These are phyloP conservation scores for Cryptosporidium tyzzeri DNA, from an alignment of 169 alveolate genomes.

Conservation along the genomic window DNA sequence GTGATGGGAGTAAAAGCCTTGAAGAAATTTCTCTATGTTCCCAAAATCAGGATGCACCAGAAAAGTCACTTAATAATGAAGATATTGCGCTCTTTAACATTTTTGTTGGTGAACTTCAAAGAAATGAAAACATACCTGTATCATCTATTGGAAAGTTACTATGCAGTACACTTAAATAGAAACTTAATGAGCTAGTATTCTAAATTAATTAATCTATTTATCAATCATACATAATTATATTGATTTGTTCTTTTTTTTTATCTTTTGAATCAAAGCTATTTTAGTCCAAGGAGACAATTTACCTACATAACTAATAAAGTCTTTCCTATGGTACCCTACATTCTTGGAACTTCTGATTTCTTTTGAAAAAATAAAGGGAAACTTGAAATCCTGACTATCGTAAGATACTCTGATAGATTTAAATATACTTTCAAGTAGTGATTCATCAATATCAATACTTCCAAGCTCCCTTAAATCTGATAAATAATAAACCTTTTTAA, in stretches of 20 bases:
- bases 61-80: slow-evolving; percentile 16
- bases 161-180: slow-evolving; percentile 55
- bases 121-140: slow-evolving; percentile 62
- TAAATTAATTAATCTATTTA: neutral
- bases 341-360: neutral
- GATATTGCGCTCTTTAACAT: slow-evolving; percentile 69
- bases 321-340: neutral
- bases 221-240: neutral
- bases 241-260: neutral
- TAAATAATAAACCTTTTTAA: slow-evolving; percentile 34
- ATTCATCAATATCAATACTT: neutral
- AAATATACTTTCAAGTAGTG: neutral
- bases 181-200: neutral
- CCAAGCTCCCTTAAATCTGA: neutral
- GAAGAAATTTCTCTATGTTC: slow-evolving; percentile 18
- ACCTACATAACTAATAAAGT: slow-evolving; percentile 25
- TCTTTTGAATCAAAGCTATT: slow-evolving; percentile 19
- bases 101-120: slow-evolving; percentile 62
- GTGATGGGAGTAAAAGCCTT: slow-evolving; percentile 48
- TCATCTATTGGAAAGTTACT: slow-evolving; percentile 65
- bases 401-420: slow-evolving; percentile 9
- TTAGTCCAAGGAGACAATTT: slow-evolving; percentile 70
- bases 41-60: neutral
- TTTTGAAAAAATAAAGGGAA: slow-evolving; percentile 9
- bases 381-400: slow-evolving; percentile 4